Evolutionary conservation across 1,284 basidiomycete genomes (phyloP).

Genomic region (Inonotus obliquus): DNA sequence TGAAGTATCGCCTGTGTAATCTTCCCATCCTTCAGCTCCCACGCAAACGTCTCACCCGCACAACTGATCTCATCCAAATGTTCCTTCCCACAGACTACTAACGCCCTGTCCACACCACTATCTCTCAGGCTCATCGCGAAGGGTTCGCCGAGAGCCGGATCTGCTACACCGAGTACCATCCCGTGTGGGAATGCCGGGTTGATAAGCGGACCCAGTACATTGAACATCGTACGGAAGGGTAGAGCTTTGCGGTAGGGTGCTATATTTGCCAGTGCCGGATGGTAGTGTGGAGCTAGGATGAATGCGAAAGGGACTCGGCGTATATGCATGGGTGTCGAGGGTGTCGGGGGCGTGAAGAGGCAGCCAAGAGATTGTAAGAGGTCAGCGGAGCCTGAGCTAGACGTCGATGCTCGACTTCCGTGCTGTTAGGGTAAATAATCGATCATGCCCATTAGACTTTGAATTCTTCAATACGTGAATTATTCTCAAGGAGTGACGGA

Average conservation of each 20-base stretch:
- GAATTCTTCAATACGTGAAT: neutral
- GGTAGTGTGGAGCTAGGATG: conserved; percentile 92
- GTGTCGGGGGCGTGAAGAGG: conserved; percentile 64
- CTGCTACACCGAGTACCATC: conserved; percentile 90
- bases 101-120: conserved; percentile 72
- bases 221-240: conserved; percentile 97
- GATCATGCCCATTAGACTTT: neutral
- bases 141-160: conserved; percentile 75
- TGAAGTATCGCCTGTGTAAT: conserved; percentile 48
- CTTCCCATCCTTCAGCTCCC: conserved; percentile 52
- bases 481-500: conserved; percentile 31
- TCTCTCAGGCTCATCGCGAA: conserved; percentile 76
- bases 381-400: conserved; percentile 93
- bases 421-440: conserved; percentile 49
- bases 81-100: conserved; percentile 94
- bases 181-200: conserved; percentile 85
- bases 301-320: conserved; percentile 80
- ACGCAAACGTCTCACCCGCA: conserved; percentile 83
- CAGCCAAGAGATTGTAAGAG: conserved; percentile 85
- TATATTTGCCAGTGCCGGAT: conserved; percentile 82
- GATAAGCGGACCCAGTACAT: conserved; percentile 91
- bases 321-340: conserved; percentile 51
- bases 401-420: conserved; percentile 91
- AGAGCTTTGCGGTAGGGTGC: conserved; percentile 84
- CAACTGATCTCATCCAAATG: conserved; percentile 93